These are phyloP conservation scores for Tetrapyrgos nigripes DNA, from an alignment of 1,284 basidiomycete species.

Conservation along the genomic window DNA sequence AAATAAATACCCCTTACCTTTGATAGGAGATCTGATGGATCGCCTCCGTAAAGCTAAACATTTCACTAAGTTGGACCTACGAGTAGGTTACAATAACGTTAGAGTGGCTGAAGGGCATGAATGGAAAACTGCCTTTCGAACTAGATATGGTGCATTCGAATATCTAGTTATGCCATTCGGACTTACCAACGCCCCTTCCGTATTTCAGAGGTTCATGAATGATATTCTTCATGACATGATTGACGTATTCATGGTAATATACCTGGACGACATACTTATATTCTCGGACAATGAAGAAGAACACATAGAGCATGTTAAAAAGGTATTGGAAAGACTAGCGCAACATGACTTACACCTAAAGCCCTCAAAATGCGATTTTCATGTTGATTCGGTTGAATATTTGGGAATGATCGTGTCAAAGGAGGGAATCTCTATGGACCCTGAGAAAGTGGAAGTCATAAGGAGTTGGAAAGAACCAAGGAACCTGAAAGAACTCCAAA, in stretches of 20 bases:
- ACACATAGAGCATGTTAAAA: slow-evolving; percentile 23
- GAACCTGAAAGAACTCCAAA: slow-evolving; percentile 26
- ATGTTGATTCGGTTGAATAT: slow-evolving; percentile 37
- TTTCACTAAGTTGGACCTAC: slow-evolving; percentile 3
- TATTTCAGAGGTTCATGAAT: too few species aligned
- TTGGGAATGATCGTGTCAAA: slow-evolving; percentile 43
- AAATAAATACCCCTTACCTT: not conserved
- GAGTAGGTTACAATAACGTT: not conserved
- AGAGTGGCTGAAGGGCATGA: slow-evolving; percentile 1
- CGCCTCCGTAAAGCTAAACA: not conserved
- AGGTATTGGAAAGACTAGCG: slow-evolving; percentile 41
- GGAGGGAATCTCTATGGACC: slow-evolving; percentile 42
- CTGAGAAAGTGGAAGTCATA: slow-evolving; percentile 41
- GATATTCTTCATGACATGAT: slow-evolving; percentile 34
- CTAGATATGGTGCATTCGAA: not conserved
- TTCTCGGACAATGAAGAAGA: slow-evolving; percentile 22
- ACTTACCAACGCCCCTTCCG: too few species aligned
- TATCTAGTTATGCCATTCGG: slow-evolving; percentile 7
- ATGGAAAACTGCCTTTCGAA: slow-evolving; percentile 10
- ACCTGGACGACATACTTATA: slow-evolving; percentile 41
- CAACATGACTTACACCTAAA: slow-evolving; percentile 39
- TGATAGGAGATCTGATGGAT: not conserved
- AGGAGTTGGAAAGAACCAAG: slow-evolving; percentile 24
- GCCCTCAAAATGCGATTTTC: slow-evolving; percentile 46
- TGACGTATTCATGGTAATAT: slow-evolving; percentile 38